phyloP scores from a whole-genome alignment of 441 rosid genomes.

The Gossypium gossypioides region DNA sequence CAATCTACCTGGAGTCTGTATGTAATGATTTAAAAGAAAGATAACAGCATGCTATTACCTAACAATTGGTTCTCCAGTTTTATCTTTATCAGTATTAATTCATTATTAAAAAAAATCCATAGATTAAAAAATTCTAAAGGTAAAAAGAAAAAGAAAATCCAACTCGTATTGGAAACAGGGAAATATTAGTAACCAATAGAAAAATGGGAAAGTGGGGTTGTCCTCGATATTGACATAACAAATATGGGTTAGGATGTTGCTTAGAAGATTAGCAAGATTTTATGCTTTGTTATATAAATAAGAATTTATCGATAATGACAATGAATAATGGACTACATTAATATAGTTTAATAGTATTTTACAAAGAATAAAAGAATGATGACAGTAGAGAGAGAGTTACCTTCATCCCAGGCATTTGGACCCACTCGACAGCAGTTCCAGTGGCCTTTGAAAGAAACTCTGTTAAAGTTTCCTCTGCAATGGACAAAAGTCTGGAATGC shows the following conservation, averaged over 20 bases:
- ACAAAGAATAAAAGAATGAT: neutral
- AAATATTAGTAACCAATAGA: conserved; percentile 1
- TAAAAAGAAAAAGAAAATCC: neutral
- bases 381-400: conserved; percentile 22
- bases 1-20: neutral
- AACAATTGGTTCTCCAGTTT: neutral
- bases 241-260: conserved; percentile 24
- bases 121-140: too few relatives aligned
- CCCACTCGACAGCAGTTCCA: conserved; percentile 84
- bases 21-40: neutral
- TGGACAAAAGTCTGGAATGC: conserved; percentile 52
- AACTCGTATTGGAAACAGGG: neutral
- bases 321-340: neutral
- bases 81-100: neutral
- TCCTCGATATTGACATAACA: conserved; percentile 16
- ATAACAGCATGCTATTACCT: neutral
- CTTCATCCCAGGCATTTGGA: conserved; percentile 88
- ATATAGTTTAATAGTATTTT: neutral
- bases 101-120: neutral
- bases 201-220: conserved; percentile 13
- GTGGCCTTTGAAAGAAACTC: conserved; percentile 81
- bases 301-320: conserved; percentile 13
- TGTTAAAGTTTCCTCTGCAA: conserved; percentile 75
- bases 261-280: conserved; percentile 32
- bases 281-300: conserved; percentile 12